Evolutionary conservation across 1,284 basidiomycete genomes (phyloP).

Genomic region (Porodaedalea pini): DNA sequence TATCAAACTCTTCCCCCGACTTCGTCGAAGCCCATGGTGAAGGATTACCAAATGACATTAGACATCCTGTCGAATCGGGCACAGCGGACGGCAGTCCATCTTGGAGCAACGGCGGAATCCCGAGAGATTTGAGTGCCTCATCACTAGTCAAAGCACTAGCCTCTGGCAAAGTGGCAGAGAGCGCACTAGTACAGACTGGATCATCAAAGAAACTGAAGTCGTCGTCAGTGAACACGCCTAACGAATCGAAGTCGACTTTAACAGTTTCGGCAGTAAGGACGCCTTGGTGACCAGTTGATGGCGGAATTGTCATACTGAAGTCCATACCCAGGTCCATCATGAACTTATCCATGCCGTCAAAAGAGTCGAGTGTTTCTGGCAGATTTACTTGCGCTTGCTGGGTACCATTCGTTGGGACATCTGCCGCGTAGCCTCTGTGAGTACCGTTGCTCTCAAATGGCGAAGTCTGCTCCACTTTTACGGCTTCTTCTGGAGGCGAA

Average conservation of each 20-base stretch:
- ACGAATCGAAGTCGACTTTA: slow-evolving; percentile 35
- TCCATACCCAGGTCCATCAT: slow-evolving; percentile 42
- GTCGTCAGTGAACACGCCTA: slow-evolving; percentile 62
- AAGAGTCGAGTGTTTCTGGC: slow-evolving; percentile 35
- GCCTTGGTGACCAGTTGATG: neutral
- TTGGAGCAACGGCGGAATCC: slow-evolving; percentile 32
- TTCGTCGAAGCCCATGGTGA: slow-evolving; percentile 30
- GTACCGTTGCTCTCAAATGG: neutral
- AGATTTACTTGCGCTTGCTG: slow-evolving; percentile 20
- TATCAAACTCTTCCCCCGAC: slow-evolving; percentile 31
- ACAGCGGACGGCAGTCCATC: slow-evolving; percentile 30
- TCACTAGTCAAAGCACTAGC: slow-evolving; percentile 27
- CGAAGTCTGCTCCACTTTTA: neutral
- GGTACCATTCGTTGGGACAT: neutral
- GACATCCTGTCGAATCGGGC: slow-evolving; percentile 19
- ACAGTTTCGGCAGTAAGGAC: too few species aligned
- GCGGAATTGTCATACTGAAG: slow-evolving; percentile 38
- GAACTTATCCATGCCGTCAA: slow-evolving; percentile 40
- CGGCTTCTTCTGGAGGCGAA: slow-evolving; percentile 17
- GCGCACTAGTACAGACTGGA: slow-evolving; percentile 27
- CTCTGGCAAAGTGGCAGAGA: slow-evolving; percentile 24
- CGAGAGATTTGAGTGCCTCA: slow-evolving; percentile 24
- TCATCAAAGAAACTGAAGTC: slow-evolving; percentile 76
- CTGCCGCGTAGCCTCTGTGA: neutral
- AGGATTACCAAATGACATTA: slow-evolving; percentile 8